Evolutionary conservation across 768 basidiomycete genomes (phyloP).

Genomic region (Hericium rajendrae): DNA sequence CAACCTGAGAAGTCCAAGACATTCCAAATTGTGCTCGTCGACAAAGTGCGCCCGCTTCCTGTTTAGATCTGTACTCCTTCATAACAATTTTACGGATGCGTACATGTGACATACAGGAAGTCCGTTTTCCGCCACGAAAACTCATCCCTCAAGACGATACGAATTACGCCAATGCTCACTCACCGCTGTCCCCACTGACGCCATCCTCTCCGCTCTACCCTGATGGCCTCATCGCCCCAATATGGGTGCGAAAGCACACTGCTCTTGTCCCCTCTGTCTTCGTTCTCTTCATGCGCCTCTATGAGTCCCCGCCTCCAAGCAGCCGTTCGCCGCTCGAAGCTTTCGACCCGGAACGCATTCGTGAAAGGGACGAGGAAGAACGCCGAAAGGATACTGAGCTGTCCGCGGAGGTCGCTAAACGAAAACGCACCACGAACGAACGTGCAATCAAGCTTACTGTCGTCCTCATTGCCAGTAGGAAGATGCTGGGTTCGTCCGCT

Average conservation of each 20-base stretch:
- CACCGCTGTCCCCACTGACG: conserved; percentile 88
- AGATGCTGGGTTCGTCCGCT: conserved; percentile 62
- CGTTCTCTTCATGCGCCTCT: conserved; percentile 81
- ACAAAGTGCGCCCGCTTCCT: conserved; percentile 37
- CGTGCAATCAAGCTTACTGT: conserved; percentile 91
- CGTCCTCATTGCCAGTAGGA: conserved; percentile 82
- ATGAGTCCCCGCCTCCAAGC: conserved; percentile 45
- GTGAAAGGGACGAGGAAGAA: conserved; percentile 56
- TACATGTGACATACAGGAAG: conserved; percentile 29
- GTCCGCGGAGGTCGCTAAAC: conserved; percentile 64
- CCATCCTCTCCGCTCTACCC: conserved; percentile 85
- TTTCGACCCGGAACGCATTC: conserved; percentile 38
- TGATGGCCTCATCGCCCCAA: conserved; percentile 92
- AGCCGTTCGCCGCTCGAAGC: conserved; percentile 45
- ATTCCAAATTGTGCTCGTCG: conserved; percentile 81
- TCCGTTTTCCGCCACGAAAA: conserved; percentile 85
- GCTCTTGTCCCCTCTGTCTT: conserved; percentile 88
- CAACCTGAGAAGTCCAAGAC: conserved; percentile 59
- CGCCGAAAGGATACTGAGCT: conserved; percentile 65
- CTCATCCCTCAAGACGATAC: conserved; percentile 48
- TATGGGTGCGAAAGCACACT: conserved; percentile 96
- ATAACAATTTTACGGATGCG: not conserved
- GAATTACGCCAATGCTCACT: conserved; percentile 51
- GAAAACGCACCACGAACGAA: conserved; percentile 76
- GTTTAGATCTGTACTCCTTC: not conserved